Percentiles rank a stretch among this genome's conserved stretches.
phyloP scores from a whole-genome alignment of 345 rosid species.

The Boechera stricta region DNA sequence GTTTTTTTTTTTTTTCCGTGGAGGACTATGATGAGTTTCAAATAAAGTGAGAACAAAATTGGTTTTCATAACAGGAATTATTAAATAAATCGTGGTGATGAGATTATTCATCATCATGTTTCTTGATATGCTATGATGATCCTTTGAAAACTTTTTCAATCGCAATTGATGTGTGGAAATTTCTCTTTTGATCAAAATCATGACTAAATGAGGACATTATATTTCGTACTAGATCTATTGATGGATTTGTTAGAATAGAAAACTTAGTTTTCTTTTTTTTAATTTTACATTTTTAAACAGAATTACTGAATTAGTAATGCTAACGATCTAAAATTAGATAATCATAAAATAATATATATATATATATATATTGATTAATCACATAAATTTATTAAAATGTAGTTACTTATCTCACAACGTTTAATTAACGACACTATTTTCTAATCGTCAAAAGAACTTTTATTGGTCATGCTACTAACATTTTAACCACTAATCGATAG shows the following conservation, averaged over 20 bases:
- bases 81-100: slow-evolving; percentile 40
- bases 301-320: background rate
- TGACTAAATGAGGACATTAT: slow-evolving; percentile 29
- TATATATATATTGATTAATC: background rate
- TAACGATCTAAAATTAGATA: background rate
- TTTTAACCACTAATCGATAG: background rate
- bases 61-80: slow-evolving; percentile 24
- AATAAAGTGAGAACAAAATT: slow-evolving; percentile 25
- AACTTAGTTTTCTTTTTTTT: background rate
- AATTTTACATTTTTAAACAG: background rate
- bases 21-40: slow-evolving; percentile 35
- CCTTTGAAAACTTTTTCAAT: slow-evolving; percentile 42
- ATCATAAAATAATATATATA: background rate
- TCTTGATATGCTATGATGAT: slow-evolving; percentile 43
- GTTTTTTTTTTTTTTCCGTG: background rate
- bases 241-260: slow-evolving; percentile 27
- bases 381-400: background rate
- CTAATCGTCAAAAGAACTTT: background rate
- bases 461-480: background rate
- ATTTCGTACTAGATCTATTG: slow-evolving; percentile 16
- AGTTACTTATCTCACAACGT: no score
- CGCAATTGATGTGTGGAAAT: slow-evolving; percentile 42
- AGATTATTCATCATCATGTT: slow-evolving; percentile 45
- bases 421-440: no score
- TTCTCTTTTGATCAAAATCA: slow-evolving; percentile 46